These are phyloP conservation scores for Gossypium rotundifolium DNA, from an alignment of 345 rosid genomes.

Conservation along the genomic window DNA sequence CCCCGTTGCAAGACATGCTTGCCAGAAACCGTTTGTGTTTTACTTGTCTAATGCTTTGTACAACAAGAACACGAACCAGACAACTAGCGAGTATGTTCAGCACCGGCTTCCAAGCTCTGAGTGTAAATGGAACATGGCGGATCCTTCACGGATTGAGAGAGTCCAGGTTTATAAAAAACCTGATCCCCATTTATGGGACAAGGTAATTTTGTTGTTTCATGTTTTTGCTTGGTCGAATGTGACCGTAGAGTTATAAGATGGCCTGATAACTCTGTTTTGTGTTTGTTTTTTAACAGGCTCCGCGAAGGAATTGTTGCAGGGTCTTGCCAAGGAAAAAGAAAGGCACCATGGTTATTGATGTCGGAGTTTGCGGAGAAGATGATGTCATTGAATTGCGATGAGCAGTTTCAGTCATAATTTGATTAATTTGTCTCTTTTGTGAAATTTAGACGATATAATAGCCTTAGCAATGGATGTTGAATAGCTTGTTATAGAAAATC, in stretches of 20 bases:
- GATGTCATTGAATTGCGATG: conserved; percentile 34
- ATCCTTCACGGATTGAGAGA: conserved; percentile 28
- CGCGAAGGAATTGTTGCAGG: conserved; percentile 56
- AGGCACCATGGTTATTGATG: conserved; percentile 34
- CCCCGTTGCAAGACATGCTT: conserved; percentile 23
- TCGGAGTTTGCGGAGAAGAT: conserved; percentile 41
- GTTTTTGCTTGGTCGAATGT: background rate
- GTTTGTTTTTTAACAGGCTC: conserved; percentile 31
- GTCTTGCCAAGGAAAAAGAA: conserved; percentile 26
- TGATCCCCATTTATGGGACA: conserved; percentile 4
- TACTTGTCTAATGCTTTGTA: conserved; percentile 33
- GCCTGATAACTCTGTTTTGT: background rate
- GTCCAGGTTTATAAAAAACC: conserved; percentile 39
- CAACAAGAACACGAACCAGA: conserved; percentile 21
- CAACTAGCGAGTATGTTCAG: conserved; percentile 37
- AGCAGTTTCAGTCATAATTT: background rate
- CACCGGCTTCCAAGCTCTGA: conserved; percentile 10
- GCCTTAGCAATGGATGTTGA: background rate
- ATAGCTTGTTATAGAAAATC: background rate
- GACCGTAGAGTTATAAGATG: background rate
- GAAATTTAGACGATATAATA: background rate
- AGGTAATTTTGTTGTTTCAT: conserved; percentile 18
- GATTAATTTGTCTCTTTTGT: background rate
- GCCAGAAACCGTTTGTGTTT: conserved; percentile 52
- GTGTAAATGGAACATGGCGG: conserved; percentile 38